Evolutionary conservation across 257 asterid species (phyloP).

Genomic region (Cordia subcordata): DNA sequence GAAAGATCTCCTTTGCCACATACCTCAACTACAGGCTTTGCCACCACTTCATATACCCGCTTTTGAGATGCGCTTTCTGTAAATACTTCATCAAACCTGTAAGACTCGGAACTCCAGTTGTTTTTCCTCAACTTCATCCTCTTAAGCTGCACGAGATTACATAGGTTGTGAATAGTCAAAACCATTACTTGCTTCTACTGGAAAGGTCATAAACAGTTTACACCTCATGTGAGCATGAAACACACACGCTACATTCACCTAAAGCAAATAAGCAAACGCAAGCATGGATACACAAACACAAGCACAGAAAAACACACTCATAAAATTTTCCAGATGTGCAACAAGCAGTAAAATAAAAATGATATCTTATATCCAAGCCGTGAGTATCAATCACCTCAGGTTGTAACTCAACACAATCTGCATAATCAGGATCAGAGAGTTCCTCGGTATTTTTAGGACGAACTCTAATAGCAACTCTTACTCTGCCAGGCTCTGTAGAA

Average conservation of each 20-base stretch:
- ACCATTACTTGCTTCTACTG: neutral
- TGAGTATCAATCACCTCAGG: slow-evolving; percentile 56
- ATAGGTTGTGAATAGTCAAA: neutral
- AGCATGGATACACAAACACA: neutral
- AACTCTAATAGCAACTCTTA: slow-evolving; percentile 85
- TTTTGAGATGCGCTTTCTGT: slow-evolving; percentile 79
- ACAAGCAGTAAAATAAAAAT: neutral
- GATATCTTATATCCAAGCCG: neutral
- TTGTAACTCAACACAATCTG: slow-evolving; percentile 80
- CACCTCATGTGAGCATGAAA: slow-evolving; percentile 1
- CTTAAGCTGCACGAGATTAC: slow-evolving; percentile 52
- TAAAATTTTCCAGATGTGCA: neutral
- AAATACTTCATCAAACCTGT: slow-evolving; percentile 77
- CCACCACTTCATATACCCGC: slow-evolving; percentile 86
- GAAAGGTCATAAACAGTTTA: neutral
- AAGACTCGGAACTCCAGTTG: slow-evolving; percentile 81
- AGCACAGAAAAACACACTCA: neutral
- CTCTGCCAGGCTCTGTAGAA: slow-evolving; percentile 71
- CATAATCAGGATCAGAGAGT: slow-evolving; percentile 61
- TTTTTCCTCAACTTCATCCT: slow-evolving; percentile 72
- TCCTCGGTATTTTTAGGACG: slow-evolving; percentile 80
- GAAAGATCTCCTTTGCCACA: neutral
- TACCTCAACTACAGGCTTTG: slow-evolving; percentile 95
- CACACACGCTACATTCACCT: neutral
- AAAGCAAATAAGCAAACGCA: slow-evolving; percentile 1